Conservation (phyloP, 768 basidiomycete genomes). For the Termitomyces sp. region DNA sequence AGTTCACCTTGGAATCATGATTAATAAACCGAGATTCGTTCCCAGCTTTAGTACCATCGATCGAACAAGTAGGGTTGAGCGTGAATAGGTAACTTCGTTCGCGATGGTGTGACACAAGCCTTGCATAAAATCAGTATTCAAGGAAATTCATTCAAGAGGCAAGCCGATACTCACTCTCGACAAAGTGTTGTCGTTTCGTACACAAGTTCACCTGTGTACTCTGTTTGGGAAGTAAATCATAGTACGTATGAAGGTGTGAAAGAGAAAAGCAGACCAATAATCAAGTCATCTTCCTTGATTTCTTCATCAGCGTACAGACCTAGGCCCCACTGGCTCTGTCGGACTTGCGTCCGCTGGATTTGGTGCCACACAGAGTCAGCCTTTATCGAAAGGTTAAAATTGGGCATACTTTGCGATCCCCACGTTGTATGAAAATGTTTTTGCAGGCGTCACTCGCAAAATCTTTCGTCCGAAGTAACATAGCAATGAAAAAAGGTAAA, state of each 20-base stretch:
- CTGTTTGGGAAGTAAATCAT: slow-evolving; percentile 23
- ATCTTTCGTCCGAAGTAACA: slow-evolving; percentile 15
- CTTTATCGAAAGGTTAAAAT: neutral
- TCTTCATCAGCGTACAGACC: slow-evolving; percentile 48
- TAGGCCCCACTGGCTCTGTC: slow-evolving; percentile 41
- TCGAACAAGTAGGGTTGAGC: slow-evolving; percentile 35
- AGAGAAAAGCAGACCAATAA: slow-evolving; percentile 31
- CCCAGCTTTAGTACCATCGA: slow-evolving; percentile 55
- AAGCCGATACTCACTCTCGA: slow-evolving; percentile 38
- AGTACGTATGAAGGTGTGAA: neutral
- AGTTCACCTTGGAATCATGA: slow-evolving; percentile 43
- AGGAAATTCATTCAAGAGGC: neutral
- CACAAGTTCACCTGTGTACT: slow-evolving; percentile 64
- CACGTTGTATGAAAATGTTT: slow-evolving; percentile 46
- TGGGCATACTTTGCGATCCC: slow-evolving; percentile 34
- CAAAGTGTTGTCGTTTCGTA: slow-evolving; percentile 41
- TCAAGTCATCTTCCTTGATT: slow-evolving; percentile 38
- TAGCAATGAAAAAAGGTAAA: neutral
- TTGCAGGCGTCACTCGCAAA: slow-evolving; percentile 29
- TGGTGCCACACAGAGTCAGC: neutral
- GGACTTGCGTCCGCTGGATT: slow-evolving; percentile 31
- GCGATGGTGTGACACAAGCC: slow-evolving; percentile 39
- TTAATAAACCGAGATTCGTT: slow-evolving; percentile 70
- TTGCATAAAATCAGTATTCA: slow-evolving; percentile 14
- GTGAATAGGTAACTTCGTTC: slow-evolving; percentile 59